phyloP scores from a whole-genome alignment of 2,329 filamentous ascomycete genomes.

The Trichoderma lentiforme region DNA sequence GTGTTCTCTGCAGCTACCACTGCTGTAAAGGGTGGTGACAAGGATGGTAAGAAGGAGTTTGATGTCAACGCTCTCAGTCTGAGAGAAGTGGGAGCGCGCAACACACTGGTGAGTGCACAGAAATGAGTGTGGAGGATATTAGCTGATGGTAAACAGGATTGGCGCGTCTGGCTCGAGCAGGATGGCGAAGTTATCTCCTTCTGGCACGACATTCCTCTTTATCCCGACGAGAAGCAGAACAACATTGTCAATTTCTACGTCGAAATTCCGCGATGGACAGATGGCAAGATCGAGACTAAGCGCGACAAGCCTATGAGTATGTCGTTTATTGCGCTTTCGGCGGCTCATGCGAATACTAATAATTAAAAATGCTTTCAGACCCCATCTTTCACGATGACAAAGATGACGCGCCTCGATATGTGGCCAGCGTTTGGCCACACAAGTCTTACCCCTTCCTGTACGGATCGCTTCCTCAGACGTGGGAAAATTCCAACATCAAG shows the following conservation, averaged over 20 bases:
- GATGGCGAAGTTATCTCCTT: constrained; percentile 39
- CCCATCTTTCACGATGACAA: constrained; percentile 43
- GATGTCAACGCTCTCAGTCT: constrained; percentile 30
- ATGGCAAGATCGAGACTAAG: constrained; percentile 40
- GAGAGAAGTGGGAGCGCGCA: constrained; percentile 37
- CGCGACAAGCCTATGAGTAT: constrained; percentile 39
- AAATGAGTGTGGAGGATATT: neutral
- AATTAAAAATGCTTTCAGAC: constrained; percentile 24
- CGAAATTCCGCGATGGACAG: constrained; percentile 42
- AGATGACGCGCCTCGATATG: constrained; percentile 35
- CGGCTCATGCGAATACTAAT: neutral
- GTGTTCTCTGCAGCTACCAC: neutral
- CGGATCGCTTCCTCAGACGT: constrained; percentile 43
- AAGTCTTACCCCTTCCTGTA: constrained; percentile 43
- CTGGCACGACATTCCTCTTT: constrained; percentile 43
- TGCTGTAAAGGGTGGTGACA: neutral
- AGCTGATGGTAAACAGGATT: constrained; percentile 30
- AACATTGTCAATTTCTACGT: constrained; percentile 39
- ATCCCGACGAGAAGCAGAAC: constrained; percentile 34
- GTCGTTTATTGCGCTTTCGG: neutral
- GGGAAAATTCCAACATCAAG: constrained; percentile 41
- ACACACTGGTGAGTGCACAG: constrained; percentile 32
- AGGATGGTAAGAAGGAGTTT: constrained; percentile 20
- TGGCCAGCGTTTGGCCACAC: constrained; percentile 43
- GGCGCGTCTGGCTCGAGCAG: constrained; percentile 40